Conservation (phyloP, 2,329 filamentous ascomycete genomes). For the Colletotrichum spaethianum region DNA sequence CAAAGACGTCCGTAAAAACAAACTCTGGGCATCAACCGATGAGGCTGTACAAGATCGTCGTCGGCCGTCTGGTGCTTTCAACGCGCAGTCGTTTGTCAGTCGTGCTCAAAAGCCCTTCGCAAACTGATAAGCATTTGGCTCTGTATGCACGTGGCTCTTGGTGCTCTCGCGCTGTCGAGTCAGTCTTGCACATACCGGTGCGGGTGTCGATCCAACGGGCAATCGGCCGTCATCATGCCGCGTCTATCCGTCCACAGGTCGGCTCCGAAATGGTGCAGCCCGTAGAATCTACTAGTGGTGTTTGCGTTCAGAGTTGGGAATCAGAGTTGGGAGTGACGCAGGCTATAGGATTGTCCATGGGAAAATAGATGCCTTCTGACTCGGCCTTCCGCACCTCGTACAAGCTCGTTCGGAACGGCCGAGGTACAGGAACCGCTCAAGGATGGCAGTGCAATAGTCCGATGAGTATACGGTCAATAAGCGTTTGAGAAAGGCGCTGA, state of each 20-base stretch:
- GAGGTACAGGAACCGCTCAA: neutral
- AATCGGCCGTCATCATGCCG: slow-evolving; percentile 20
- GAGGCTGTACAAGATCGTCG: slow-evolving; percentile 2
- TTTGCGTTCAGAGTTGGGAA: slow-evolving; percentile 11
- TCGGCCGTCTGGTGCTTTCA: neutral
- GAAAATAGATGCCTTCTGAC: slow-evolving; percentile 7
- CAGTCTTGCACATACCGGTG: slow-evolving; percentile 14
- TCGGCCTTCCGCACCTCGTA: slow-evolving; percentile 5
- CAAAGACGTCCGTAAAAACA: slow-evolving; percentile 5
- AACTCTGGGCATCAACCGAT: neutral
- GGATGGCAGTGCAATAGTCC: neutral
- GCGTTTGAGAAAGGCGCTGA: neutral
- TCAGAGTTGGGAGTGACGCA: slow-evolving; percentile 14
- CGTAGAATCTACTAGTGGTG: slow-evolving; percentile 14
- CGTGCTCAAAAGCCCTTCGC: slow-evolving; percentile 5
- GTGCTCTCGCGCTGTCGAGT: slow-evolving; percentile 16
- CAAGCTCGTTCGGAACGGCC: slow-evolving; percentile 20
- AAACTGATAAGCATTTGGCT: slow-evolving; percentile 5
- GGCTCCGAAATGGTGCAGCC: slow-evolving; percentile 29
- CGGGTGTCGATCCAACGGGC: slow-evolving; percentile 34
- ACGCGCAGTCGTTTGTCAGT: neutral
- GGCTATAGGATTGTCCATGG: neutral
- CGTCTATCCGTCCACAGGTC: slow-evolving; percentile 17
- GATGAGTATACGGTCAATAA: too few relatives aligned
- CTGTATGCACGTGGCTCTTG: slow-evolving; percentile 7